Base-by-base conservation (phyloP, 192 early-diverging fungal genomes). In the Globomyces pollinis-pini region DNA sequence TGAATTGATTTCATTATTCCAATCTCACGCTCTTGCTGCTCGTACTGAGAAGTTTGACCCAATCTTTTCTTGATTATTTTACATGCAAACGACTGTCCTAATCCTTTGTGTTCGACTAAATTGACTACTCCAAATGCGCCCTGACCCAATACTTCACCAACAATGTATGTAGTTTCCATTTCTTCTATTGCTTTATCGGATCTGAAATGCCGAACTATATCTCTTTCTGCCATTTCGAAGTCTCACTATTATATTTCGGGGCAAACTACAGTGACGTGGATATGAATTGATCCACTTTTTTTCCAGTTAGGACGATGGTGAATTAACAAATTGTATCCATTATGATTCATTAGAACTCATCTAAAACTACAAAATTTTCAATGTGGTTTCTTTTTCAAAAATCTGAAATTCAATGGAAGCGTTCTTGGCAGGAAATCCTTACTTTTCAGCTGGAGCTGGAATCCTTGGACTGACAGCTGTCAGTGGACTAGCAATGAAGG, bases 391-490 rank as follows among this genome's bases (percentile, higher is more conserved):
- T n/a, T n/a, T n/a, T n/a, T n/a, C n/a, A n/a, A n/a, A n/a, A n/a
- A n/a, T n/a, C n/a, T n/a, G n/a, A n/a, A n/a, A n/a, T 34, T 9
- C 45, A 12, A 54, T 54, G 52, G 52, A 54, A 45, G 24, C 39
- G 16, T 60, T 50, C 29, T 49, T 78, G 44, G 68, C 77, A 12
- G 79, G 76, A 26, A 93, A 93, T 57, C 91, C 91, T 16, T 86
- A 88, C 52, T 93, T 93, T 58, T 86, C 89, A 12, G 91, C 89
- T 7, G 91, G 91, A 29, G 59, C 59, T 11, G 91, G 91, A 1
- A 71, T 93, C 15, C 66, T 93, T 36, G 91, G 88, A 35, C 74
- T 93, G 0, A 88, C 88, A 26, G 86, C 88, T 11, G 86, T 78
- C 16, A 44, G 89, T 34, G 86, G 87, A 0, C 66, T 89, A 8